These are phyloP conservation scores for Exophiala calicioides DNA, from an alignment of 2,329 filamentous ascomycete genomes.

Conservation along the genomic window DNA sequence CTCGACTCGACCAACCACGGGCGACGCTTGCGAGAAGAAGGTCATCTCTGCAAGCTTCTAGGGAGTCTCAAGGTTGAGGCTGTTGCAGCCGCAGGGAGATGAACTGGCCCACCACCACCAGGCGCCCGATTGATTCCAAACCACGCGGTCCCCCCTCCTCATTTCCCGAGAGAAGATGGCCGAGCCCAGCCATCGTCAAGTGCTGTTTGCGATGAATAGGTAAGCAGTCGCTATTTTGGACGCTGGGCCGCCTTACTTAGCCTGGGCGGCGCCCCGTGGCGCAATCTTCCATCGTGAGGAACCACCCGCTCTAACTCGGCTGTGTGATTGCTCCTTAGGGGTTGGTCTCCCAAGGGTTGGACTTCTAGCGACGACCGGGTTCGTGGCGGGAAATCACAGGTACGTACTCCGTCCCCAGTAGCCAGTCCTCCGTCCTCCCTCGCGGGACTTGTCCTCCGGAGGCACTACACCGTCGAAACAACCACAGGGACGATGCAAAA, in stretches of 20 bases:
- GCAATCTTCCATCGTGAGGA: constrained; percentile 5
- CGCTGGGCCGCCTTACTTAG: too few species aligned
- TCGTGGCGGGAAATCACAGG: constrained; percentile 68
- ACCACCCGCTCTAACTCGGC: constrained; percentile 10
- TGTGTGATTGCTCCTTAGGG: constrained; percentile 17
- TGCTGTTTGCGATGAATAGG: constrained; percentile 24
- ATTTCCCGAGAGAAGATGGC: constrained; percentile 7
- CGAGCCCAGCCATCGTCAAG: constrained; percentile 11
- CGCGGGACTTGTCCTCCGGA: not conserved
- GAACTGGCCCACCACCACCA: not conserved
- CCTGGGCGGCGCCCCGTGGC: not conserved
- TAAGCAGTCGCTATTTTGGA: constrained; percentile 27
- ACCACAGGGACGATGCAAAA: too few species aligned
- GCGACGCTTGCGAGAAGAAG: too few species aligned
- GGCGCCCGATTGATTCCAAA: constrained; percentile 2
- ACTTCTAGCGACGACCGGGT: constrained; percentile 72
- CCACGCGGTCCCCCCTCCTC: too few species aligned
- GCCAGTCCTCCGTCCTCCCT: not conserved
- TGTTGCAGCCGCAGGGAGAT: constrained; percentile 1
- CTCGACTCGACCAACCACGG: too few species aligned
- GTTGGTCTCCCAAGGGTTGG: constrained; percentile 64
- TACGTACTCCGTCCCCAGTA: constrained; percentile 30
- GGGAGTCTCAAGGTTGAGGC: constrained; percentile 1
- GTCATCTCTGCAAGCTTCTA: not conserved
- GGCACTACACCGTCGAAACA: too few species aligned